Base-by-base conservation (phyloP, 176 grass and related monocot genomes). In the Carex kokanica region DNA sequence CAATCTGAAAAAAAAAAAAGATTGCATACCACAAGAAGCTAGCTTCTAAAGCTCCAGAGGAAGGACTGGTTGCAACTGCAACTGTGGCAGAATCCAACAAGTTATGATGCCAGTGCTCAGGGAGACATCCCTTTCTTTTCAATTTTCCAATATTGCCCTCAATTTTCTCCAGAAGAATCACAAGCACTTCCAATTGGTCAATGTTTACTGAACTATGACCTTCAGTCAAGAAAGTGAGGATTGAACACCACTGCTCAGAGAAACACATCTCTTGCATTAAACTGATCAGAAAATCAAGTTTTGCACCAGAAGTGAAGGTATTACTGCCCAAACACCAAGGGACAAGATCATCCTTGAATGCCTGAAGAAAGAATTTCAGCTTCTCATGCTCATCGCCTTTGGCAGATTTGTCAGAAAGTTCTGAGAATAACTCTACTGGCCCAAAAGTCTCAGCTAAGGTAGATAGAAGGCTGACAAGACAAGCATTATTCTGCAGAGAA, bases 301-400 rank as follows among this genome's bases (percentile, higher is more conserved):
- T 95, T 80, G 86, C 83, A 74, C 58, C 86, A 84, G 65, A 85
- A 18, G 86, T 88, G 68, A 65, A 78, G 91, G 85, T 68, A 80
- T 91, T 85, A 31, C 69, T 86, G 67, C 91, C 80, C 74, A 94
- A 93, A 88, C 95, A 98, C 92, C 92, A 98, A 84, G 92, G 92
- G 66, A 89, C 57, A 75, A 98, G 86, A 45, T 93, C 88, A 86
- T 81, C 63, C 56, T 91, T 93, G 64, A 94, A 94, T 52, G 83
- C 36, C 32, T 85, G 86, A 67, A 98, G 29, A 86, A 94, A 98
- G 58, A 78, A 45, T 68, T 92, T 78, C 60, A 81, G 78, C 32
- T 89, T 81, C 56, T 60, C 78, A 85, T 86, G 86, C n/a, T 85
- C 81, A 66, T 81, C 55, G 66, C 64, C 18, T 79, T 80, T 62